phyloP scores from a whole-genome alignment of 129 eudicot genomes.

The Tagetes patula region DNA sequence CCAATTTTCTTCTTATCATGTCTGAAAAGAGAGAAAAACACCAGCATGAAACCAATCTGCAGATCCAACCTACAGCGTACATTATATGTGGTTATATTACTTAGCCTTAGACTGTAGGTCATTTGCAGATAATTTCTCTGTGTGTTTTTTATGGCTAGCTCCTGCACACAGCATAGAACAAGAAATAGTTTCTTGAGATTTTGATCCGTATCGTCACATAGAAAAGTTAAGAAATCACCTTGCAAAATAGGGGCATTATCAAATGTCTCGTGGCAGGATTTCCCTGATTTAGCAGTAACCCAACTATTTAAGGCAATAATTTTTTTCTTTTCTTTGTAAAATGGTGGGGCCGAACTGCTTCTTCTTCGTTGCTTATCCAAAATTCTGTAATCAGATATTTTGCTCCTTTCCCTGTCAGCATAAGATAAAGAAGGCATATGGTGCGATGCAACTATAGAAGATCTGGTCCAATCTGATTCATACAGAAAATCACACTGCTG shows the following conservation, averaged over 20 bases:
- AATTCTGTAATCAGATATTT: slow-evolving; percentile 13
- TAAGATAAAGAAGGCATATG: slow-evolving; percentile 21
- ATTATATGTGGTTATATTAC: slow-evolving; percentile 27
- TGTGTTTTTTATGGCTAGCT: slow-evolving; percentile 28
- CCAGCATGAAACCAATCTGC: slow-evolving; percentile 26
- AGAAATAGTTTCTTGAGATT: slow-evolving; percentile 13
- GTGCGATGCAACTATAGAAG: slow-evolving; percentile 33
- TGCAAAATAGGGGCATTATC: slow-evolving; percentile 24
- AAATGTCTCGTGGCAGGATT: slow-evolving; percentile 2
- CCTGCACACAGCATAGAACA: slow-evolving; percentile 34
- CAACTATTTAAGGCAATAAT: slow-evolving; percentile 34
- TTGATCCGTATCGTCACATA: slow-evolving; percentile 7
- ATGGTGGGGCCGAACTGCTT: slow-evolving; percentile 95
- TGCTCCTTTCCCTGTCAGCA: slow-evolving; percentile 16
- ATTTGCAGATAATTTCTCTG: slow-evolving; percentile 29
- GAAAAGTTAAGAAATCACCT: slow-evolving; percentile 38
- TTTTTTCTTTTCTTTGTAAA: slow-evolving; percentile 52
- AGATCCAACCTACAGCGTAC: slow-evolving; percentile 9
- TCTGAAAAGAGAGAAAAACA: slow-evolving; percentile 42
- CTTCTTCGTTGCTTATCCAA: slow-evolving; percentile 40
- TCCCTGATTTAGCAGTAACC: slow-evolving; percentile 27
- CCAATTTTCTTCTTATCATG: slow-evolving; percentile 28
- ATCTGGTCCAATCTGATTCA: slow-evolving; percentile 33
- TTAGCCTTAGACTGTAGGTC: slow-evolving; percentile 33
- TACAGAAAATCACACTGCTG: slow-evolving; percentile 27